Evolutionary conservation across 2,329 filamentous ascomycete species (phyloP).

Genomic region (Alternaria brassicicola): DNA sequence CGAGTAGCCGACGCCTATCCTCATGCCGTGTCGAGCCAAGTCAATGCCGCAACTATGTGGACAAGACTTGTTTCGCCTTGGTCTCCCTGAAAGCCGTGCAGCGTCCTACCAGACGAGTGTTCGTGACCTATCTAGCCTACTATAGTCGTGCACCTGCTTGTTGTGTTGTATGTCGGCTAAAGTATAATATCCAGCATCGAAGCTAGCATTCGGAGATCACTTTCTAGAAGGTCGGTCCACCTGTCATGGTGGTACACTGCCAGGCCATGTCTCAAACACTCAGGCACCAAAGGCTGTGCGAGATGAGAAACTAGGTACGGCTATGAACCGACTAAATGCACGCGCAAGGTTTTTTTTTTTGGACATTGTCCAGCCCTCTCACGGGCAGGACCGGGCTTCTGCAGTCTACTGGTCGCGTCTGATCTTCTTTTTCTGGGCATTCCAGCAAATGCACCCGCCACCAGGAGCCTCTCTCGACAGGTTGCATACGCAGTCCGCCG

Average conservation of each 20-base stretch:
- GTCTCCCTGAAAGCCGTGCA: constrained; percentile 20
- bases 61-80: constrained; percentile 16
- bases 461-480: constrained; percentile 3
- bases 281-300: constrained; percentile 4
- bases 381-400: constrained; percentile 23
- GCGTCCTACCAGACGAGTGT: constrained; percentile 9
- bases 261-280: constrained; percentile 7
- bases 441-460: constrained; percentile 30
- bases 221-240: constrained; percentile 22
- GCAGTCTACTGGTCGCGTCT: constrained; percentile 32
- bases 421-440: constrained; percentile 29
- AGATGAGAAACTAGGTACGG: constrained; percentile 9
- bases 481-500: constrained; percentile 13
- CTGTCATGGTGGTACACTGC: constrained; percentile 8
- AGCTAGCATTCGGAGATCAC: constrained; percentile 19
- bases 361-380: constrained; percentile 28
- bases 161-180: constrained; percentile 29
- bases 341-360: constrained; percentile 18
- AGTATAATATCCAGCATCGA: constrained; percentile 36
- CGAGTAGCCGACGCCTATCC: constrained; percentile 7
- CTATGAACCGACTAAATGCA: constrained; percentile 15
- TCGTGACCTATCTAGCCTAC: constrained; percentile 27
- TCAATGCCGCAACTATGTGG: constrained; percentile 15
- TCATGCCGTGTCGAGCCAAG: constrained; percentile 18
- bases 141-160: constrained; percentile 8